Percentiles rank a stretch among this genome's conserved stretches.
Conservation (phyloP, 805 yeast genomes). For the Candida tibetensis region DNA sequence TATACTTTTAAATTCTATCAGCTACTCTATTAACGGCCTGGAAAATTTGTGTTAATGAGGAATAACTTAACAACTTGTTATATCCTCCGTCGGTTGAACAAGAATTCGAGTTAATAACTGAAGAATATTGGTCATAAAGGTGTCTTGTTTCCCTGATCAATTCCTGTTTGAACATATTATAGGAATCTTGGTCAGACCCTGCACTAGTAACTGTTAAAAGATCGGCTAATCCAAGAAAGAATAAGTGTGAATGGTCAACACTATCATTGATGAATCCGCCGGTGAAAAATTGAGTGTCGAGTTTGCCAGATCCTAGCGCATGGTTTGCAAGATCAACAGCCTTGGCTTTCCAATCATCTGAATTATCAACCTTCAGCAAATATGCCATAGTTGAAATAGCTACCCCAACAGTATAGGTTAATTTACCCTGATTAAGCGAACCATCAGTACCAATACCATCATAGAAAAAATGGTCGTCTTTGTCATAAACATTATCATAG, state of each 20-base stretch:
- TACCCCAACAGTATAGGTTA: conserved; percentile 25
- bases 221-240: conserved; percentile 24
- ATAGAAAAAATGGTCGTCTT: conserved; percentile 20
- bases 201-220: conserved; percentile 15
- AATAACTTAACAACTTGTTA: conserved; percentile 15
- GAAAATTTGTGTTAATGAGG: conserved; percentile 20
- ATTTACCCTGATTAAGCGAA: conserved; percentile 23
- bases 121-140: conserved; percentile 14
- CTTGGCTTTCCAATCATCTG: conserved; percentile 16
- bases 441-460: conserved; percentile 19
- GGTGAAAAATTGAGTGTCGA: conserved; percentile 19
- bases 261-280: conserved; percentile 23
- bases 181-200: conserved; percentile 13
- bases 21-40: conserved; percentile 14
- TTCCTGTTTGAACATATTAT: conserved; percentile 15
- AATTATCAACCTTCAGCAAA: conserved; percentile 10
- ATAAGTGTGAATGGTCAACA: conserved; percentile 19
- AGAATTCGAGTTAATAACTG: conserved; percentile 6
- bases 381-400: conserved; percentile 22
- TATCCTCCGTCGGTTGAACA: conserved; percentile 6
- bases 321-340: conserved; percentile 15
- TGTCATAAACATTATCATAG: conserved; percentile 17
- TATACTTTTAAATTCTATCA: conserved; percentile 4
- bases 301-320: conserved; percentile 10
- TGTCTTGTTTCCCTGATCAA: conserved; percentile 20